Conservation (phyloP, 345 rosid genomes). For the Capsella bursapastoris region DNA sequence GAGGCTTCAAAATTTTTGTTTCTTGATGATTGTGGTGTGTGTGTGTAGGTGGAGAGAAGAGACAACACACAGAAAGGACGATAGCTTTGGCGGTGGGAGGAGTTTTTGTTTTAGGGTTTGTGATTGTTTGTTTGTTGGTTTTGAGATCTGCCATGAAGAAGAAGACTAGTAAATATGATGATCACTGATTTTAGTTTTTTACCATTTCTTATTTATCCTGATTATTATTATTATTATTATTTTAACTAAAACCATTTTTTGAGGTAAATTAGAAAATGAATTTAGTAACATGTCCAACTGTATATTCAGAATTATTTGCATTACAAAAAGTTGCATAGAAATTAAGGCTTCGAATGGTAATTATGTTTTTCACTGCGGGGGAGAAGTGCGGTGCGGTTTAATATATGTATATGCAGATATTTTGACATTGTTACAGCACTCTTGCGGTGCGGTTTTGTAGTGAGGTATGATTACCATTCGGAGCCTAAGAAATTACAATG, state of each 20-base stretch:
- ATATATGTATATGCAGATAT: no score
- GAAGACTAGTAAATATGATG: slow-evolving; percentile 50
- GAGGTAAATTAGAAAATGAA: background rate
- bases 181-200: slow-evolving; percentile 22
- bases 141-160: slow-evolving; percentile 59
- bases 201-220: no score
- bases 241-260: no score
- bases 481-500: background rate
- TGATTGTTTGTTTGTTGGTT: slow-evolving; percentile 69
- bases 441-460: no score
- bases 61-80: slow-evolving; percentile 63
- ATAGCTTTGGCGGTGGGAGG: slow-evolving; percentile 91
- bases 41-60: slow-evolving; percentile 48
- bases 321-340: background rate
- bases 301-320: slow-evolving; percentile 16
- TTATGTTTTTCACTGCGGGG: no score
- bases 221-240: no score
- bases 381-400: no score
- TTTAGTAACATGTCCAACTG: background rate
- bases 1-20: background rate
- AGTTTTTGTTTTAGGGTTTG: slow-evolving; percentile 70
- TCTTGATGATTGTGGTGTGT: slow-evolving; percentile 9
- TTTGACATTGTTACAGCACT: no score
- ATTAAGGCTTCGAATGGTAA: background rate
- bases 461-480: no score